Evolutionary conservation across 768 basidiomycete species (phyloP).

Genomic region (Mycena epipterygia): DNA sequence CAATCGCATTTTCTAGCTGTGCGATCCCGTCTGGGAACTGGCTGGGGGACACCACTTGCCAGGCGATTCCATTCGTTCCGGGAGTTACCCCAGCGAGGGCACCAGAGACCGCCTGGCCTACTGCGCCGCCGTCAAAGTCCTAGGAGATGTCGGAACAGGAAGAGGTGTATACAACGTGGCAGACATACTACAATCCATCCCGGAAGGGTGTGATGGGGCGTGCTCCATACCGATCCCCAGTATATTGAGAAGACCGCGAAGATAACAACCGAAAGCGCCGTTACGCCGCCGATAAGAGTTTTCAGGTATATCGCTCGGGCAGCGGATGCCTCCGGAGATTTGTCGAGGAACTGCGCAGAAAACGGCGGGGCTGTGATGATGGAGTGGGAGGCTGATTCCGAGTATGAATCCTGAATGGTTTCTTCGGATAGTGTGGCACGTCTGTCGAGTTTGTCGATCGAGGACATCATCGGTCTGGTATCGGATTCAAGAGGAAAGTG

Average conservation of each 20-base stretch:
- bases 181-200: too few relatives aligned
- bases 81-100: slow-evolving; percentile 49
- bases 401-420: too few relatives aligned
- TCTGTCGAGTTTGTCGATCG: too few relatives aligned
- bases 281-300: slow-evolving; percentile 52
- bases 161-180: slow-evolving; percentile 63
- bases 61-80: slow-evolving; percentile 54
- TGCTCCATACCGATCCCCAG: slow-evolving; percentile 67
- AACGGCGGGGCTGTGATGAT: too few relatives aligned
- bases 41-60: slow-evolving; percentile 57
- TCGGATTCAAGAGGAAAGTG: too few relatives aligned
- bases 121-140: slow-evolving; percentile 72
- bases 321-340: slow-evolving; percentile 33
- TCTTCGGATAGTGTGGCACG: too few relatives aligned
- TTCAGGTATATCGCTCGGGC: slow-evolving; percentile 57
- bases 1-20: slow-evolving; percentile 59
- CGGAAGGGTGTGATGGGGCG: too few relatives aligned
- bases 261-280: slow-evolving; percentile 53
- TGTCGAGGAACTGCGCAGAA: slow-evolving; percentile 38
- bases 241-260: slow-evolving; percentile 65
- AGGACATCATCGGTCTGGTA: too few relatives aligned
- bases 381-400: too few relatives aligned
- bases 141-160: slow-evolving; percentile 35
- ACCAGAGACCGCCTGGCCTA: slow-evolving; percentile 62
- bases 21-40: slow-evolving; percentile 59